phyloP scores from a whole-genome alignment of 73 alveolate genomes.

The Paramecium bursaria region DNA sequence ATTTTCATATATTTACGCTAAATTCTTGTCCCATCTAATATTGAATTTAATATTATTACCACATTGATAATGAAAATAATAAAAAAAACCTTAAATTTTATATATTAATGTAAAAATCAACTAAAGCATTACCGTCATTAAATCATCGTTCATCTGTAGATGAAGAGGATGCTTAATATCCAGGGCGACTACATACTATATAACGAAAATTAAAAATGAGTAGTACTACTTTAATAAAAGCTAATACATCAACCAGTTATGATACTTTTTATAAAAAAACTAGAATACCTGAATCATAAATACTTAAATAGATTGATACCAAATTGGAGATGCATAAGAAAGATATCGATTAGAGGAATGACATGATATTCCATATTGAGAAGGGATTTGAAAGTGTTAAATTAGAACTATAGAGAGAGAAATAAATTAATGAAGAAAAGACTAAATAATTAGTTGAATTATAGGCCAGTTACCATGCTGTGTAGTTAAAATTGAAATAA shows the following conservation, averaged over 20 bases:
- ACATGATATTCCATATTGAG: constrained; percentile 36
- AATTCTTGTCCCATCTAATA: constrained; percentile 6
- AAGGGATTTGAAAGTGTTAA: constrained; percentile 54
- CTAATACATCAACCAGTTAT: background rate
- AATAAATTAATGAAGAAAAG: constrained; percentile 29
- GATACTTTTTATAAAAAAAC: constrained; percentile 24
- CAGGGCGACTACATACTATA: constrained; percentile 32
- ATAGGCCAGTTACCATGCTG: constrained; percentile 46
- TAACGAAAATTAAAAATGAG: constrained; percentile 6
- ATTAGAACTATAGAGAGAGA: constrained; percentile 36
- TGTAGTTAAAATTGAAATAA: constrained; percentile 21
- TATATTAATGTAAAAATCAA: too few species aligned
- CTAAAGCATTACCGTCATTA: constrained; percentile 26
- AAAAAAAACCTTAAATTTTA: background rate
- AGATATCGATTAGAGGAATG: constrained; percentile 46
- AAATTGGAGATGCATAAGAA: constrained; percentile 20
- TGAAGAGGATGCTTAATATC: constrained; percentile 32
- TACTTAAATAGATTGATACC: constrained; percentile 8
- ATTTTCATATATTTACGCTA: constrained; percentile 18
- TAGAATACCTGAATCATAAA: constrained; percentile 17
- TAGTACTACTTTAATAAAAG: background rate
- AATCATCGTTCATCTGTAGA: constrained; percentile 23
- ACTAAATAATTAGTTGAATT: constrained; percentile 26
- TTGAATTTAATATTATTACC: constrained; percentile 27
- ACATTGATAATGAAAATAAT: constrained; percentile 10